Evolutionary conservation across 2,329 filamentous ascomycete genomes (phyloP).

Genomic region (Cercospora beticola): DNA sequence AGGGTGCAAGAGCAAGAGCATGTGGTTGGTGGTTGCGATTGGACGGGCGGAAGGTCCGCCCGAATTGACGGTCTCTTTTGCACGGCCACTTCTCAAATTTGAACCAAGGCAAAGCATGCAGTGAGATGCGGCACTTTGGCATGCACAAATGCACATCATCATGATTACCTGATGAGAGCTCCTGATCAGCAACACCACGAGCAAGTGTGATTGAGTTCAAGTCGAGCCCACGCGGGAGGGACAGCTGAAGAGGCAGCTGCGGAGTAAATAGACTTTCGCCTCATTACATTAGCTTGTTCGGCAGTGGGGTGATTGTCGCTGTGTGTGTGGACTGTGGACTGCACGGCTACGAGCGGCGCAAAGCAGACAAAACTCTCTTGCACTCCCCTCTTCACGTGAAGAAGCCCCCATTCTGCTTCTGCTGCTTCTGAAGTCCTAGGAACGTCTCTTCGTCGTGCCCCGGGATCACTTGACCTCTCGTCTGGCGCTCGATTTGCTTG

Average conservation of each 20-base stretch:
- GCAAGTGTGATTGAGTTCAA: not conserved
- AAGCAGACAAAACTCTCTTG: not conserved
- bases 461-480: constrained; percentile 37
- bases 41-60: not conserved
- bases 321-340: not conserved
- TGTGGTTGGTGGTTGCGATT: not conserved
- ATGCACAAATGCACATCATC: not conserved
- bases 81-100: not conserved
- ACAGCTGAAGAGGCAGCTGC: not conserved
- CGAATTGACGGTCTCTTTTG: not conserved
- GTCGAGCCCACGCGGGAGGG: not conserved
- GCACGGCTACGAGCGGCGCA: not conserved
- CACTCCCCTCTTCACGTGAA: constrained; percentile 19
- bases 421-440: constrained; percentile 21
- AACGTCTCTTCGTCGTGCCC: constrained; percentile 40
- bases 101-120: not conserved
- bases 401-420: constrained; percentile 23
- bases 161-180: not conserved
- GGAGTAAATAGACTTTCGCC: constrained; percentile 9
- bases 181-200: not conserved
- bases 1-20: not conserved
- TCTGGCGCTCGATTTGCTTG: constrained; percentile 36
- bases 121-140: not conserved
- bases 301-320: not conserved
- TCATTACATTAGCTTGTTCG: constrained; percentile 14